phyloP scores from a whole-genome alignment of 2,329 filamentous ascomycete species.

The Cercospora brassicicola region DNA sequence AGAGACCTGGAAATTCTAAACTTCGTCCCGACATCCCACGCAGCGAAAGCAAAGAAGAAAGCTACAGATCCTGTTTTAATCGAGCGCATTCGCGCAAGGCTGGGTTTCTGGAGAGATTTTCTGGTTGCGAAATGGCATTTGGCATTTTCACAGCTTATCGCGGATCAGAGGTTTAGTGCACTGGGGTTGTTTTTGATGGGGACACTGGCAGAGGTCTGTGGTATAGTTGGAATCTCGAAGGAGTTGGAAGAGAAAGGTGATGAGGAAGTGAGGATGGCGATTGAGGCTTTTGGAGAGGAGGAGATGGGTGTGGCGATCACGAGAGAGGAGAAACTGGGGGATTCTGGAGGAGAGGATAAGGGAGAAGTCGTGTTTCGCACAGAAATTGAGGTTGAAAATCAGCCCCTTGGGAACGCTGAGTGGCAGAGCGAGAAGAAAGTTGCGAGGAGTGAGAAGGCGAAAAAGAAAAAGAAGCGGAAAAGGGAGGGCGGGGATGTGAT shows the following conservation, averaged over 20 bases:
- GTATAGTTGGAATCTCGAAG: constrained; percentile 46
- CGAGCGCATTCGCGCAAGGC: constrained; percentile 32
- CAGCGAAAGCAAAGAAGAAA: constrained; percentile 34
- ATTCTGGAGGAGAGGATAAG: constrained; percentile 33
- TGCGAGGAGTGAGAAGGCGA: constrained; percentile 16
- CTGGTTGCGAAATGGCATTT: constrained; percentile 37
- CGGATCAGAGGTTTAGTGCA: constrained; percentile 48
- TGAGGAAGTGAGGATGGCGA: constrained; percentile 44
- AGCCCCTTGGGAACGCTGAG: neutral
- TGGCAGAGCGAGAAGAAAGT: neutral
- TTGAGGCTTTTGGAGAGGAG: constrained; percentile 48
- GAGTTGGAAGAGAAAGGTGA: constrained; percentile 46
- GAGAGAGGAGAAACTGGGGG: constrained; percentile 33
- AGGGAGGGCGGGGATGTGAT: constrained; percentile 65
- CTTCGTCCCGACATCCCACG: constrained; percentile 32
- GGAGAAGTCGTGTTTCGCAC: constrained; percentile 27
- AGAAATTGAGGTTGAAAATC: neutral
- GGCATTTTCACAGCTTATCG: constrained; percentile 48
- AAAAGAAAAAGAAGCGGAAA: constrained; percentile 56
- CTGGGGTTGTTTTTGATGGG: constrained; percentile 49
- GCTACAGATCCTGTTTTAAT: constrained; percentile 22
- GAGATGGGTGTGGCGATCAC: constrained; percentile 33
- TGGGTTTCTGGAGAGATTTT: constrained; percentile 45
- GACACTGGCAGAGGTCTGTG: constrained; percentile 44
- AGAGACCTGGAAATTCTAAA: constrained; percentile 31